A percentile compares a stretch with the other conserved stretches of the same genome.
phyloP scores from a whole-genome alignment of 306 rosid genomes.

The Acacia confusa region DNA sequence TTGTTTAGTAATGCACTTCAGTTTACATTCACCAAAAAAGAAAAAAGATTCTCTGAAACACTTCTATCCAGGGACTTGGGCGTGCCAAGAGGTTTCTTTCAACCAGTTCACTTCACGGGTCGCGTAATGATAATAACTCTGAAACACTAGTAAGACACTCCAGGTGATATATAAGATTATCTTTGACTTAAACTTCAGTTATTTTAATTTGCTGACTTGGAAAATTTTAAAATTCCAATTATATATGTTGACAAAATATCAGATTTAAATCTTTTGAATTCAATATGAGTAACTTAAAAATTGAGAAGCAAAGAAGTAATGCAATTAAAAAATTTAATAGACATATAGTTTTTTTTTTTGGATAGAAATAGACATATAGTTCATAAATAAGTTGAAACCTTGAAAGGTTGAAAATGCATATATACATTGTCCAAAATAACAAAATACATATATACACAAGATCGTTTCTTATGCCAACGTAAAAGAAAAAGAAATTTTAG shows the following conservation, averaged over 20 bases:
- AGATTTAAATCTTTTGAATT: neutral
- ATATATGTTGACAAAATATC: neutral
- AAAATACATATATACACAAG: neutral
- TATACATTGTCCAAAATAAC: too few species aligned
- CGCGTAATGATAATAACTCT: too few species aligned
- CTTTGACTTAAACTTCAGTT: neutral
- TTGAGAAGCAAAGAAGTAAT: neutral
- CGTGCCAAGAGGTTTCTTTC: too few species aligned
- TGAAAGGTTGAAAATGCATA: neutral
- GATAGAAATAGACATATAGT: too few species aligned
- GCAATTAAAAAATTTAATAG: too few species aligned
- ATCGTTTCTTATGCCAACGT: too few species aligned
- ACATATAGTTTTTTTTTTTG: too few species aligned
- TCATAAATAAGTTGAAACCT: neutral
- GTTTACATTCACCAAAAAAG: too few species aligned
- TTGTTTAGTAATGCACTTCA: too few species aligned
- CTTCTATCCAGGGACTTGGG: too few species aligned
- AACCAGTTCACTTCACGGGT: too few species aligned
- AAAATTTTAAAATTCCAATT: neutral
- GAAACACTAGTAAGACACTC: neutral
- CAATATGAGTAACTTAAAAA: neutral
- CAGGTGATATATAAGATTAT: neutral
- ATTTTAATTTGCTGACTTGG: neutral
- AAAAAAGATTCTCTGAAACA: too few species aligned
- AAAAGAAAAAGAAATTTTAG: neutral